A percentile compares a stretch with the other conserved stretches of the same genome.
These are phyloP conservation scores for Acer yangbiense DNA, from an alignment of 345 rosid genomes.

Conservation along the genomic window DNA sequence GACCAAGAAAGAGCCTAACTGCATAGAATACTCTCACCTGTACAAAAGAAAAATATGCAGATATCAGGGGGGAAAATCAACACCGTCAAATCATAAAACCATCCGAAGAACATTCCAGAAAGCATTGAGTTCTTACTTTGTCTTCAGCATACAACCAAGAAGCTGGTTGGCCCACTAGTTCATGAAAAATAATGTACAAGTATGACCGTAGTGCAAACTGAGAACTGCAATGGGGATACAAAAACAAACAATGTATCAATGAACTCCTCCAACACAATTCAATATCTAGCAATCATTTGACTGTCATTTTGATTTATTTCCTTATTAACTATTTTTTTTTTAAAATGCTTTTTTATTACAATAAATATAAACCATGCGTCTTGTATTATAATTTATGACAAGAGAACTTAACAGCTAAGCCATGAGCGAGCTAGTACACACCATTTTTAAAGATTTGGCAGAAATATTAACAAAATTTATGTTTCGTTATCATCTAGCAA, in stretches of 20 bases:
- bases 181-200: slow-evolving; percentile 77
- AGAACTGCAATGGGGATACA: slow-evolving; percentile 55
- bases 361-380: neutral
- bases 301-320: neutral
- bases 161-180: slow-evolving; percentile 83
- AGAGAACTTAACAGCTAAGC: neutral
- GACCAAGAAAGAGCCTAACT: slow-evolving; percentile 85
- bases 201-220: slow-evolving; percentile 92
- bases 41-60: slow-evolving; percentile 7
- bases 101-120: neutral
- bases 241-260: neutral
- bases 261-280: neutral
- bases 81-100: neutral
- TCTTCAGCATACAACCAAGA: slow-evolving; percentile 78
- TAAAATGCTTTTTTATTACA: neutral
- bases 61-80: neutral
- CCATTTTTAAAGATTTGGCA: neutral
- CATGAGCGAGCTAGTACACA: neutral
- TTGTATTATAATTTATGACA: too few species aligned
- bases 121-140: slow-evolving; percentile 49
- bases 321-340: too few species aligned
- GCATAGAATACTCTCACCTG: slow-evolving; percentile 96
- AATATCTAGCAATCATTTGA: slow-evolving; percentile 6
- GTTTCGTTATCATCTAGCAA: neutral
- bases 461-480: neutral